Percentiles rank a stretch among this genome's conserved stretches.
Evolutionary conservation across 345 rosid species (phyloP).

Genomic region (Salix purpurea): DNA sequence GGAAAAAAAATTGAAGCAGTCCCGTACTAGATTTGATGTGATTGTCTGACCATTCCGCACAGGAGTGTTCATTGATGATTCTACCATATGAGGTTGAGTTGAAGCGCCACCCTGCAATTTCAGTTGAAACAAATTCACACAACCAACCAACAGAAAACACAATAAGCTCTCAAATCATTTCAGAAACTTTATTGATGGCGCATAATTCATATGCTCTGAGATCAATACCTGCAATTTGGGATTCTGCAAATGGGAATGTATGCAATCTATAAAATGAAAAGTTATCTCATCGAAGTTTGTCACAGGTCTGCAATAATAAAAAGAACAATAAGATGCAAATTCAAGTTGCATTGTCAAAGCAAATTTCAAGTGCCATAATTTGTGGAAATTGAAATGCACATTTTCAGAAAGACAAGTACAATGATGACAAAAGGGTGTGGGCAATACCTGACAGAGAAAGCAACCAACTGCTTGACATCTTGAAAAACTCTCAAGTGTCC

Average conservation of each 20-base stretch:
- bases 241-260: conserved; percentile 54
- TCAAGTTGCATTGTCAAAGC: too few relatives aligned
- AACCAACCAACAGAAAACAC: not conserved
- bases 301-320: conserved; percentile 57
- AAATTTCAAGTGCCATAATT: too few relatives aligned
- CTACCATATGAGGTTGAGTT: conserved; percentile 38
- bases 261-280: conserved; percentile 83
- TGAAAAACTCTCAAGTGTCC: conserved; percentile 77
- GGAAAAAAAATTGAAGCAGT: not conserved
- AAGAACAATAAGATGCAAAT: not conserved
- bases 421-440: too few relatives aligned
- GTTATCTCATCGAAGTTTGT: conserved; percentile 75
- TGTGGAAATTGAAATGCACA: not conserved
- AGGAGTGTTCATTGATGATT: conserved; percentile 35
- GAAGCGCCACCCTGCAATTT: conserved; percentile 34
- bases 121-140: conserved; percentile 6
- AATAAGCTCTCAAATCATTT: not conserved
- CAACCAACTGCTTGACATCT: conserved; percentile 57
- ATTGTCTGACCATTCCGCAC: conserved; percentile 37
- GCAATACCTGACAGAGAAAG: conserved; percentile 73
- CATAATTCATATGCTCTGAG: not conserved
- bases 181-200: too few relatives aligned
- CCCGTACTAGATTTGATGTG: conserved; percentile 47
- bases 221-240: conserved; percentile 55
- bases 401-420: not conserved